Evolutionary conservation across 2,329 filamentous ascomycete species (phyloP).

Genomic region (Colletotrichum trifolii): DNA sequence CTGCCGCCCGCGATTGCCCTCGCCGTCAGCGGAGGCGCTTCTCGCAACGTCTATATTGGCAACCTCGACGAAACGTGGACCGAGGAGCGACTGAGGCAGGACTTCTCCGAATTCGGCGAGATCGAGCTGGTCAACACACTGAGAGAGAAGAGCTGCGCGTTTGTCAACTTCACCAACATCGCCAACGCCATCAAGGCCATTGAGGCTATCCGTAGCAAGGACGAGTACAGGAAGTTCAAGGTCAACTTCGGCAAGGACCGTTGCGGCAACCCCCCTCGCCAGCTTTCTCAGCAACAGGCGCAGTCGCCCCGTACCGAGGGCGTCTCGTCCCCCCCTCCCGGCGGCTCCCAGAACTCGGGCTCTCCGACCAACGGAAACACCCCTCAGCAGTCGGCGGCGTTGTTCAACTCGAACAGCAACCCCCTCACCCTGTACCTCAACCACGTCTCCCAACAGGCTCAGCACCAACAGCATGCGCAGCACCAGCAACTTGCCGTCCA

Average conservation of each 20-base stretch:
- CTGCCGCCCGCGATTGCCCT: slow-evolving; percentile 95
- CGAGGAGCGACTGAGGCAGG: slow-evolving; percentile 93
- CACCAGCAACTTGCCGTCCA: slow-evolving; percentile 78
- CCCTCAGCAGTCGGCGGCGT: slow-evolving; percentile 61
- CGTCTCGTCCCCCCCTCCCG: slow-evolving; percentile 66
- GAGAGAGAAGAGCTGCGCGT: slow-evolving; percentile 98
- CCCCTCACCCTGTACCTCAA: slow-evolving; percentile 93
- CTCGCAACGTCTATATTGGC: slow-evolving; percentile 98
- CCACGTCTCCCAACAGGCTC: slow-evolving; percentile 79
- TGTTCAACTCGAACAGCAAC: slow-evolving; percentile 87
- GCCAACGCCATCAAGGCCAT: slow-evolving; percentile 99
- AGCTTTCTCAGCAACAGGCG: slow-evolving; percentile 74
- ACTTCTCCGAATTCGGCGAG: slow-evolving; percentile 97
- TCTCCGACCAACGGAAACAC: slow-evolving; percentile 65
- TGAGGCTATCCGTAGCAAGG: slow-evolving; percentile 91
- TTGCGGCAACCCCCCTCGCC: slow-evolving; percentile 94
- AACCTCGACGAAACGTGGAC: slow-evolving; percentile 98
- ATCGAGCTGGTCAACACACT: slow-evolving; percentile 97
- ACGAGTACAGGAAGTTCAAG: slow-evolving; percentile 99
- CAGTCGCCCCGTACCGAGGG: slow-evolving; percentile 75
- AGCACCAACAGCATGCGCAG: slow-evolving; percentile 80
- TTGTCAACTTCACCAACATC: slow-evolving; percentile 99
- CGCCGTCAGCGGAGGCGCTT: slow-evolving; percentile 95
- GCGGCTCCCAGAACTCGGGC: slow-evolving; percentile 65
- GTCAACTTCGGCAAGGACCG: slow-evolving; percentile 99